Conservation (phyloP, 1,139 yeast species). For the Yamadazyma dendronema region DNA sequence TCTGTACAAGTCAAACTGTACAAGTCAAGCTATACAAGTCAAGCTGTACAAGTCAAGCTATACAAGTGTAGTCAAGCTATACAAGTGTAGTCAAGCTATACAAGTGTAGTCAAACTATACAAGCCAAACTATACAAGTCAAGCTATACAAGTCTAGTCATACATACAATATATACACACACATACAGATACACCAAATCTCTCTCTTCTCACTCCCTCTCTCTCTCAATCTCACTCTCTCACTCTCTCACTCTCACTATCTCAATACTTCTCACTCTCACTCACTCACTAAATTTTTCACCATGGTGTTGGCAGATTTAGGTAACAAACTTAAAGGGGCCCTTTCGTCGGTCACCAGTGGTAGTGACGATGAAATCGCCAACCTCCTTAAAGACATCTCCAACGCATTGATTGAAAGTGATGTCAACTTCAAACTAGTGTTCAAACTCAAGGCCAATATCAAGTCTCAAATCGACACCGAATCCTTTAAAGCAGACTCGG, state of each 20-base stretch:
- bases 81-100: too few relatives aligned
- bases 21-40: too few relatives aligned
- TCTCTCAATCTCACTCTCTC: neutral
- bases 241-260: neutral
- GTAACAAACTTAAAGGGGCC: constrained; percentile 77
- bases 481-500: constrained; percentile 50
- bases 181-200: neutral
- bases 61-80: too few relatives aligned
- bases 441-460: constrained; percentile 71
- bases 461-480: constrained; percentile 48
- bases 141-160: neutral
- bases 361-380: constrained; percentile 39
- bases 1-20: too few relatives aligned
- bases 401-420: constrained; percentile 89
- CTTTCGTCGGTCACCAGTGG: constrained; percentile 59
- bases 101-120: too few relatives aligned
- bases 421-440: constrained; percentile 84
- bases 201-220: neutral
- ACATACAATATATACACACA: neutral
- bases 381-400: constrained; percentile 82
- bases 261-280: neutral
- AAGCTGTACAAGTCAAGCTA: too few relatives aligned
- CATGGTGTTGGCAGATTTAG: constrained; percentile 96
- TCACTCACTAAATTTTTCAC: constrained; percentile 3
- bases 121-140: too few relatives aligned